Conservation (phyloP, 2,329 filamentous ascomycete genomes). For the Saccharata proteae region DNA sequence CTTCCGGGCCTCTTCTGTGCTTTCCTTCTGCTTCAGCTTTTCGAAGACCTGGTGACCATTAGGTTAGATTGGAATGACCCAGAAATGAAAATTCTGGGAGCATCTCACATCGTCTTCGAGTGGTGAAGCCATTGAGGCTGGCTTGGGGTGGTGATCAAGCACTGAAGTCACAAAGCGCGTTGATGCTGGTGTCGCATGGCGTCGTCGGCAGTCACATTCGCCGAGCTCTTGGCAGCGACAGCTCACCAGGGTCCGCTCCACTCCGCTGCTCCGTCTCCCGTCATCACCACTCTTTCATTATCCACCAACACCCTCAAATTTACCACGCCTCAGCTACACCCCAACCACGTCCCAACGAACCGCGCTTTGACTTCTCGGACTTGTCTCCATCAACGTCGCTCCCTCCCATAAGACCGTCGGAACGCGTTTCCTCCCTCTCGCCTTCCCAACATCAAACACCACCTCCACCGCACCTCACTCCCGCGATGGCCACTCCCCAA, state of each 20-base stretch:
- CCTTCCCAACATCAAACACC: neutral
- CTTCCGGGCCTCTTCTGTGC: slow-evolving; percentile 47
- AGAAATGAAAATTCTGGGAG: slow-evolving; percentile 16
- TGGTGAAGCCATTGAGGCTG: slow-evolving; percentile 29
- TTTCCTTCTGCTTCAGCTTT: slow-evolving; percentile 44
- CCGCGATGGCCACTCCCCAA: slow-evolving; percentile 26
- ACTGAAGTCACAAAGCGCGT: neutral
- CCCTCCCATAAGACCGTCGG: slow-evolving; percentile 1
- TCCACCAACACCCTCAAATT: neutral
- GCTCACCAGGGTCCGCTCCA: neutral
- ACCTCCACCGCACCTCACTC: too few species aligned
- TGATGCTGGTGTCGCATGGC: too few species aligned
- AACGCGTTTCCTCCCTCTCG: slow-evolving; percentile 5
- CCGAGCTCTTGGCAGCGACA: too few species aligned
- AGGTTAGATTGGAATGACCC: neutral
- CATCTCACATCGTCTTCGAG: slow-evolving; percentile 35
- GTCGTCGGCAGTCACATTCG: too few species aligned
- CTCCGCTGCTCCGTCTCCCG: neutral
- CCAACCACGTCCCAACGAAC: neutral
- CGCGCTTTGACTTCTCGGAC: too few species aligned
- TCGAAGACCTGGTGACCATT: slow-evolving; percentile 41
- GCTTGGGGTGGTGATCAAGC: slow-evolving; percentile 1
- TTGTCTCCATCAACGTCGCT: too few species aligned
- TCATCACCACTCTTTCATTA: slow-evolving; percentile 1
- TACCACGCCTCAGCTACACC: neutral